phyloP scores from a whole-genome alignment of 169 alveolate genomes.

The Cryptosporidium ryanae region DNA sequence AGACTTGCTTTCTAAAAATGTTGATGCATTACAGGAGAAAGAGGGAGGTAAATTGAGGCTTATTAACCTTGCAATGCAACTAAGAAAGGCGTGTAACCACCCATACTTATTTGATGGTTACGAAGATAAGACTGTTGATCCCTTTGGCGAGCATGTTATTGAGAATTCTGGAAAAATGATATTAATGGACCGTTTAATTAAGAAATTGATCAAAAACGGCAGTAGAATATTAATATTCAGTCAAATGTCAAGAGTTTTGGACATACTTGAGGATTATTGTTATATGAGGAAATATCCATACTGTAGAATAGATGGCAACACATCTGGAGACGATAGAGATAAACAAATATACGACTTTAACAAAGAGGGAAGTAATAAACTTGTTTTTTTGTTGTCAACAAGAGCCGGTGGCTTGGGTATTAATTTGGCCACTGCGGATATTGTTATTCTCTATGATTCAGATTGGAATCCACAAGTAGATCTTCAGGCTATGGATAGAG shows the following conservation, averaged over 20 bases:
- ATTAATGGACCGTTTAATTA: slow-evolving; percentile 89
- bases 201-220: slow-evolving; percentile 81
- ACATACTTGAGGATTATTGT: slow-evolving; percentile 95
- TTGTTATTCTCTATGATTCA: slow-evolving; percentile 96
- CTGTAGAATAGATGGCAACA: slow-evolving; percentile 97
- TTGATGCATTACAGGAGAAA: slow-evolving; percentile 68
- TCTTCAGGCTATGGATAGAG: slow-evolving; percentile 96
- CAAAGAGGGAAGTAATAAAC: slow-evolving; percentile 88
- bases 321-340: slow-evolving; percentile 95
- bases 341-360: slow-evolving; percentile 90
- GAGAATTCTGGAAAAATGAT: slow-evolving; percentile 91
- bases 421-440: slow-evolving; percentile 96
- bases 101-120: slow-evolving; percentile 93
- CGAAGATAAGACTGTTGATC: slow-evolving; percentile 89
- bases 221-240: slow-evolving; percentile 91
- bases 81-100: slow-evolving; percentile 98
- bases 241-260: slow-evolving; percentile 93
- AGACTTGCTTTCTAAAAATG: slow-evolving; percentile 88
- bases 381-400: slow-evolving; percentile 93
- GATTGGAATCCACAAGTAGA: slow-evolving; percentile 98
- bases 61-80: slow-evolving; percentile 97
- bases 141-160: slow-evolving; percentile 92
- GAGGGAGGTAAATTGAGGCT: slow-evolving; percentile 91
- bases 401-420: slow-evolving; percentile 98
- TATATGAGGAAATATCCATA: slow-evolving; percentile 90